A percentile compares a stretch with the other conserved stretches of the same genome.
Evolutionary conservation across 805 yeast species (phyloP).

Genomic region (Sugiyamaella floridensis): DNA sequence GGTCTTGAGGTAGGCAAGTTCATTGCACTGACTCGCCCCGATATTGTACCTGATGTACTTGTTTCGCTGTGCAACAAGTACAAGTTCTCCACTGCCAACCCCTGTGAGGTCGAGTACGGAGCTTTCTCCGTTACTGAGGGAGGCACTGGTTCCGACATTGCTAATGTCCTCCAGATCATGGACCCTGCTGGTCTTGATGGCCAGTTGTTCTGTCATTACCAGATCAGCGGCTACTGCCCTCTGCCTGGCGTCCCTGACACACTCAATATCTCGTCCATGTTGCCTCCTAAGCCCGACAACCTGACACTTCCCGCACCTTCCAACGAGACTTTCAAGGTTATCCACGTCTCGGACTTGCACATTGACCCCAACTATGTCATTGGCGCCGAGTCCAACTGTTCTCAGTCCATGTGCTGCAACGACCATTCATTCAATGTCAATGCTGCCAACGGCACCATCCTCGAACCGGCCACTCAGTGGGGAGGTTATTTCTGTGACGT

Average conservation of each 20-base stretch:
- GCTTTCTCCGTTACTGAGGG: background rate
- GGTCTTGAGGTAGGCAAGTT: constrained; percentile 8
- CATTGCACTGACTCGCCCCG: constrained; percentile 7
- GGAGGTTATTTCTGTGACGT: constrained; percentile 65
- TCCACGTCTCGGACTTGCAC: constrained; percentile 64
- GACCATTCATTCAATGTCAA: constrained; percentile 29
- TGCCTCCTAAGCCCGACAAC: constrained; percentile 31
- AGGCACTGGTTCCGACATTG: constrained; percentile 40
- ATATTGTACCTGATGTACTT: constrained; percentile 4
- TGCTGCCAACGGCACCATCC: constrained; percentile 29
- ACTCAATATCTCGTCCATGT: constrained; percentile 37
- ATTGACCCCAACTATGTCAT: constrained; percentile 43
- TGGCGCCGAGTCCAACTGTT: constrained; percentile 38
- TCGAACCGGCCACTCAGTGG: constrained; percentile 46
- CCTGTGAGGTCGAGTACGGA: background rate
- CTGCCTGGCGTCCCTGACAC: constrained; percentile 36
- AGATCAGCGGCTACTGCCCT: background rate
- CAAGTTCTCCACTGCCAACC: no score
- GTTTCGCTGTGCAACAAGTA: background rate
- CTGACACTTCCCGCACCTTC: constrained; percentile 8
- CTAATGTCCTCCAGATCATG: constrained; percentile 45
- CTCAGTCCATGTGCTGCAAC: constrained; percentile 51
- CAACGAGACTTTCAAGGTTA: constrained; percentile 46
- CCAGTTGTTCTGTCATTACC: constrained; percentile 40
- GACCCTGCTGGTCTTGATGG: constrained; percentile 46